These are phyloP conservation scores for Colletotrichum destructivum DNA, from an alignment of 2,329 filamentous ascomycete genomes.

Conservation along the genomic window DNA sequence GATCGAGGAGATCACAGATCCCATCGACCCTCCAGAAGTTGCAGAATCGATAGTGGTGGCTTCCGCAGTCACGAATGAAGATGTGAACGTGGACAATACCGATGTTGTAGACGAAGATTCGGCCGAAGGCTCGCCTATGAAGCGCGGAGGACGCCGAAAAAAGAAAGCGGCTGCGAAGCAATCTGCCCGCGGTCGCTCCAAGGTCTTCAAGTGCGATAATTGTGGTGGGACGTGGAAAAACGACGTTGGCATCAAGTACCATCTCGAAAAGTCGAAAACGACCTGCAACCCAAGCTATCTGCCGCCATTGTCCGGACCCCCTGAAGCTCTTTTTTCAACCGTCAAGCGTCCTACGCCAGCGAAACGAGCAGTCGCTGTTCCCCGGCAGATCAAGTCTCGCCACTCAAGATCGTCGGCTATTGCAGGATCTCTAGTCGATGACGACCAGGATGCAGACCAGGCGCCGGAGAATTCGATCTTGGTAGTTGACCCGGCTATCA, in stretches of 20 bases:
- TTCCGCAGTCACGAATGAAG: neutral
- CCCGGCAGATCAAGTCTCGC: slow-evolving; percentile 19
- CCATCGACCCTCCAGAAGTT: neutral
- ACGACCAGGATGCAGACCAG: neutral
- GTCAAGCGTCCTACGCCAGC: slow-evolving; percentile 10
- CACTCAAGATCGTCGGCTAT: neutral
- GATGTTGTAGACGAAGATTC: neutral
- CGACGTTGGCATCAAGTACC: slow-evolving; percentile 71
- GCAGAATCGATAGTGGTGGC: slow-evolving; percentile 23
- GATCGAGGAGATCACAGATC: neutral
- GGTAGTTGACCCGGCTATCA: too few relatives aligned
- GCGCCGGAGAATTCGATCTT: neutral
- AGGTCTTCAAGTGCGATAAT: slow-evolving; percentile 64
- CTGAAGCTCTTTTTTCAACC: slow-evolving; percentile 6
- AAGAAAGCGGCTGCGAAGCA: slow-evolving; percentile 30
- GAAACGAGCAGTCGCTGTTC: slow-evolving; percentile 6
- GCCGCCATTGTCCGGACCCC: slow-evolving; percentile 44
- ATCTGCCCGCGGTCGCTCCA: slow-evolving; percentile 40
- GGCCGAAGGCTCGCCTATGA: neutral
- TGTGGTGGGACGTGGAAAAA: slow-evolving; percentile 72
- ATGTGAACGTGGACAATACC: neutral
- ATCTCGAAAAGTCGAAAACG: slow-evolving; percentile 68
- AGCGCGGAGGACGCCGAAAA: slow-evolving; percentile 30
- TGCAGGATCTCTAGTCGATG: neutral
- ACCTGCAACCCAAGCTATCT: slow-evolving; percentile 67